Evolutionary conservation across 2,329 filamentous ascomycete genomes (phyloP), one percentile per base, ranked within the genome.

Genomic region (Botryotinia convoluta): DNA sequence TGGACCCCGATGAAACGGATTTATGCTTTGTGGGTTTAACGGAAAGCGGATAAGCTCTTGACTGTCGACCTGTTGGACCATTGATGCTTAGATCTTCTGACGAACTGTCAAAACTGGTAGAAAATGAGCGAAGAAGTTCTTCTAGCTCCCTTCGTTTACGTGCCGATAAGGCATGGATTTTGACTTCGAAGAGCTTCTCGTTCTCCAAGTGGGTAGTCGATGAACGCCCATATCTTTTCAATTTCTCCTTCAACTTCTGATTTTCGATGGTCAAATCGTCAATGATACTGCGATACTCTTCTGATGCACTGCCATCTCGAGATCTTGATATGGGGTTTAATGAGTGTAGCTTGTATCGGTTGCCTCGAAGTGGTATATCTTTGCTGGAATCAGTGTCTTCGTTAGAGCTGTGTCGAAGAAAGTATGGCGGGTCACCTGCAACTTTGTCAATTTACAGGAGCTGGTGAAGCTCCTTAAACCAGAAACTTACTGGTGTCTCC

Each of bases 261-360:
- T 96, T 97, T 79, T 94, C 92, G 39, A 97, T 85, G 0, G 93
- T 97, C 74, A 97, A 82, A 80, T 97, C 94, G 78, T 97, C 93
- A 65, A 97, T 97, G 26, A 97, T 93, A 76, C 92, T 92, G 64
- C 93, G 87, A 74, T 90, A 95, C 72, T 95, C 93, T 73, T 93
- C 92, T 42, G 88, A 89, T 48, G 76, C 77, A 65, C 77, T 79
- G 22, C 72, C 74, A 63, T 74, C 75, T n/a, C 74, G 74, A 20
- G 35, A 70, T 59, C 73, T 37, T 7, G 72, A 62, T 29, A 71
- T 64, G n/a, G 29, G 20, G 29, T 65, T 44, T 44, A 51, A 45
- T 22, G 63, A 20, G 26, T 70, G 65, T 12, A 59, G 32, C 29
- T 16, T 48, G 26, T 44, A 57, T 32, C 26, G 61, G 14, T 72